Evolutionary conservation across 164 flowering plant species (phyloP).

Genomic region (Vitis rotundifolia): DNA sequence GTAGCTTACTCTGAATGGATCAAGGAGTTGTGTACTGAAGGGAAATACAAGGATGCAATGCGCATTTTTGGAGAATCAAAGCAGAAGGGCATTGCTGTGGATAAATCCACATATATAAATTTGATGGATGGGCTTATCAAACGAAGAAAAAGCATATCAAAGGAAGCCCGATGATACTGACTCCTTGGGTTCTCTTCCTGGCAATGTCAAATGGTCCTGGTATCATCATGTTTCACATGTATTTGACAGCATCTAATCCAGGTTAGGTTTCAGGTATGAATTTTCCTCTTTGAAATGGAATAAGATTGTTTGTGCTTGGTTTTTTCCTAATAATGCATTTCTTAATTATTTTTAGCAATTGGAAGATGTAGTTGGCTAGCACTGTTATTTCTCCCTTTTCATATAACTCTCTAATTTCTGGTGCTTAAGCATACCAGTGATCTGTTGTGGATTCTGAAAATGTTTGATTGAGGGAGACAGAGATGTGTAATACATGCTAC

Average conservation of each 20-base stretch:
- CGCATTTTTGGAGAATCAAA: constrained; percentile 40
- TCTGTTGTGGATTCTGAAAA: not conserved
- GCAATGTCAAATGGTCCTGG: not conserved
- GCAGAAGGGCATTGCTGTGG: constrained; percentile 49
- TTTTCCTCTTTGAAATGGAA: not conserved
- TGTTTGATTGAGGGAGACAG: not conserved
- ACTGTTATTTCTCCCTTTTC: not conserved
- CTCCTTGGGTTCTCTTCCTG: not conserved
- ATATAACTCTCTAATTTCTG: not conserved
- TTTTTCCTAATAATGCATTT: not conserved
- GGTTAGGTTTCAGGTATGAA: constrained; percentile 1
- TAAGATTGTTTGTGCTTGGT: not conserved
- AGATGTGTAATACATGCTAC: not conserved
- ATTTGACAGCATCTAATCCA: not conserved
- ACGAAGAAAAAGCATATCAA: constrained; percentile 59
- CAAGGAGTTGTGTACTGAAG: constrained; percentile 54
- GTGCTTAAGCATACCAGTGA: not conserved
- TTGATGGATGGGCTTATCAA: constrained; percentile 70
- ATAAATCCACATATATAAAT: constrained; percentile 49
- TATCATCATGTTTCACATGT: not conserved
- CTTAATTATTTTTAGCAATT: not conserved
- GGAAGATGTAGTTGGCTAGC: not conserved
- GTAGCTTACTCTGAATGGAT: constrained; percentile 50
- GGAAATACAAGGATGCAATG: constrained; percentile 73
- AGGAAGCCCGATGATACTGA: constrained; percentile 12